These are phyloP conservation scores for Penicillium sp. DNA, from an alignment of 2,329 filamentous ascomycete species.

Conservation along the genomic window DNA sequence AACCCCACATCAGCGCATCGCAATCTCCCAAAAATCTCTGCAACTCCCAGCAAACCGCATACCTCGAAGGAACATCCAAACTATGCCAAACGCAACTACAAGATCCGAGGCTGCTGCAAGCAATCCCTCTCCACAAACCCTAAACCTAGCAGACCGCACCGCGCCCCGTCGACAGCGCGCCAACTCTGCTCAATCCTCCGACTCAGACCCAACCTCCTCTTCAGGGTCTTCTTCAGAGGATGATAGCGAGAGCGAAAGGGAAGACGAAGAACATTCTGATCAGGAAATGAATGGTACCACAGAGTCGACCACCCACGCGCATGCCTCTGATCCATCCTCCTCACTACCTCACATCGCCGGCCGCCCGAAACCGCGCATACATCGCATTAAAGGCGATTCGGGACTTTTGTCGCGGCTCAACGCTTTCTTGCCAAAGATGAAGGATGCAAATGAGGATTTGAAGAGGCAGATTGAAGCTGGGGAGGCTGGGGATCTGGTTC, in stretches of 20 bases:
- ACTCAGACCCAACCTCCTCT: constrained; percentile 21
- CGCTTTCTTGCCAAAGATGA: constrained; percentile 37
- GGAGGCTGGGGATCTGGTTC: constrained; percentile 22
- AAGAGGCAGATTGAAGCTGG: constrained; percentile 33
- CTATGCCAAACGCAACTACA: background rate
- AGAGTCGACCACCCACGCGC: background rate
- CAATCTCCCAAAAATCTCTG: background rate
- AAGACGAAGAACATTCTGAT: constrained; percentile 15
- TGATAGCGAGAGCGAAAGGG: constrained; percentile 21
- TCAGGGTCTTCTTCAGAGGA: constrained; percentile 20
- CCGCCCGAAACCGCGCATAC: constrained; percentile 31
- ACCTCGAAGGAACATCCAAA: background rate
- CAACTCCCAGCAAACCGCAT: background rate
- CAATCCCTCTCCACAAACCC: background rate
- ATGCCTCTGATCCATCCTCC: background rate
- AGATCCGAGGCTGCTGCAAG: background rate
- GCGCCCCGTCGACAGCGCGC: background rate
- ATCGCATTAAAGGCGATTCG: constrained; percentile 20
- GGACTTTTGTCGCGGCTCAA: constrained; percentile 33
- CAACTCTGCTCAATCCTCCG: constrained; percentile 11
- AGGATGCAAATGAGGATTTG: constrained; percentile 37
- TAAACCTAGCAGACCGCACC: constrained; percentile 2
- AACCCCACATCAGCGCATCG: background rate
- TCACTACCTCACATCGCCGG: constrained; percentile 24
- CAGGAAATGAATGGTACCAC: constrained; percentile 8